Conservation (phyloP, 768 basidiomycete genomes). For the Calvatia gigantea region DNA sequence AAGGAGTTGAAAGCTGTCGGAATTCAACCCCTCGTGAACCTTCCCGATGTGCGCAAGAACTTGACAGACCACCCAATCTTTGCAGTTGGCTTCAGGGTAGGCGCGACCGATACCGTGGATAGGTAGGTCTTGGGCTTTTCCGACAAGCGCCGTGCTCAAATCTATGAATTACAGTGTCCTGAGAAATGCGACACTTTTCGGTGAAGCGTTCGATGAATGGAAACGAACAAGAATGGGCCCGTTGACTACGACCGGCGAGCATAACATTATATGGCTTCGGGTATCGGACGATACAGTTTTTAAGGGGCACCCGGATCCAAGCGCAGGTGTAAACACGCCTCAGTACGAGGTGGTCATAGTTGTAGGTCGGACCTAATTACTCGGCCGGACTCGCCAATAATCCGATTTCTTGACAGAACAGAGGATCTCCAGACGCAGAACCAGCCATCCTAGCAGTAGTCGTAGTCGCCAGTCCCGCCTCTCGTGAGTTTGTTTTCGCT, state of each 20-base stretch:
- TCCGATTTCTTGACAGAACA: not conserved
- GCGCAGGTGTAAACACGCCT: slow-evolving; percentile 19
- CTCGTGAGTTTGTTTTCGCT: slow-evolving; percentile 7
- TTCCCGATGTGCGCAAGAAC: slow-evolving; percentile 21
- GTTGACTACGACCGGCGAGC: slow-evolving; percentile 4
- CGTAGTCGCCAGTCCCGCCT: slow-evolving; percentile 11
- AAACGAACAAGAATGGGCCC: slow-evolving; percentile 15
- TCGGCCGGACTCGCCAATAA: not conserved
- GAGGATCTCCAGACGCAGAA: slow-evolving; percentile 1
- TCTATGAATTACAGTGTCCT: too few relatives aligned
- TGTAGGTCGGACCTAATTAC: not conserved
- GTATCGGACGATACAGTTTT: slow-evolving; percentile 13
- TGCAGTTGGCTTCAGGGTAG: too few relatives aligned
- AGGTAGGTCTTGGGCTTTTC: too few relatives aligned
- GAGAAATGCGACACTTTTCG: slow-evolving; percentile 7
- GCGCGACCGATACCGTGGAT: too few relatives aligned
- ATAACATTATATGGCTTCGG: slow-evolving; percentile 20
- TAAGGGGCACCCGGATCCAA: slow-evolving; percentile 16
- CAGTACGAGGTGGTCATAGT: slow-evolving; percentile 19
- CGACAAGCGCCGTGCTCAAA: too few relatives aligned
- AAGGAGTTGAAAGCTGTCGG: slow-evolving; percentile 13
- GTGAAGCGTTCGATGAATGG: slow-evolving; percentile 14
- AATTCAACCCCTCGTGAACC: slow-evolving; percentile 16
- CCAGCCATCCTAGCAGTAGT: not conserved
- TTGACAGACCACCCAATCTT: not conserved